Evolutionary conservation across 345 rosid genomes (phyloP), one percentile per base, ranked within the genome.

Genomic region (Firmiana major): DNA sequence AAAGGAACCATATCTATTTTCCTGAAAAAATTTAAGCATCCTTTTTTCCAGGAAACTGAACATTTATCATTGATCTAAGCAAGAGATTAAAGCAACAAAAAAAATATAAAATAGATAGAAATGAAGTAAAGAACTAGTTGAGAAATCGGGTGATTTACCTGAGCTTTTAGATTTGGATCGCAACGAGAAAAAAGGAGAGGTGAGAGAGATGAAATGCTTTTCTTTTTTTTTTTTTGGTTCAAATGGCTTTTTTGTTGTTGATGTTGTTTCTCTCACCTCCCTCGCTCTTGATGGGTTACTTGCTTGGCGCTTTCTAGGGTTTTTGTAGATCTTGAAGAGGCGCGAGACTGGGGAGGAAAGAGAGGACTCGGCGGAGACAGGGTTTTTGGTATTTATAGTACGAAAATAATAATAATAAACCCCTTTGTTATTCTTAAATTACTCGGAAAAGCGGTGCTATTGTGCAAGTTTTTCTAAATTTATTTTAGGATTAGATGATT

Each of bases 281-380:
- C 74, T 72, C 34, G n/a, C 34, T 31, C 45, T 62, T n/a, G 12
- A 13, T 16, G 49, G 31, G 38, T 58, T 16, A 62, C 51, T 75
- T 65, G 66, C 51, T 75, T 65, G 84, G 85, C 78, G 81, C 38
- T 81, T 53, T 75, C 86, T 89, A 88, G 95, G 95, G 91, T 91
- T 91, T 86, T 78, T 53, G 72, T 63, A 76, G 88, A 89, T 84
- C 89, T 81, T 75, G 74, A 76, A 80, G 83, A 63, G 78, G 77
- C 85, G 86, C 79, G 85, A 59, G 78, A 78, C 63, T 16, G 72
- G 53, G 22, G 24, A 16, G 43, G 3, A 51, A 75, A 38, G 66
- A 42, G 31, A 49, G n/a, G 24, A 45, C 10, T 36, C 19, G n/a
- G 53, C 15, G 43, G 40, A 13, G 36, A 16, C 22, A 15, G 28